Conservation (phyloP, 257 asterid genomes). For the Solanum appendiculatum region DNA sequence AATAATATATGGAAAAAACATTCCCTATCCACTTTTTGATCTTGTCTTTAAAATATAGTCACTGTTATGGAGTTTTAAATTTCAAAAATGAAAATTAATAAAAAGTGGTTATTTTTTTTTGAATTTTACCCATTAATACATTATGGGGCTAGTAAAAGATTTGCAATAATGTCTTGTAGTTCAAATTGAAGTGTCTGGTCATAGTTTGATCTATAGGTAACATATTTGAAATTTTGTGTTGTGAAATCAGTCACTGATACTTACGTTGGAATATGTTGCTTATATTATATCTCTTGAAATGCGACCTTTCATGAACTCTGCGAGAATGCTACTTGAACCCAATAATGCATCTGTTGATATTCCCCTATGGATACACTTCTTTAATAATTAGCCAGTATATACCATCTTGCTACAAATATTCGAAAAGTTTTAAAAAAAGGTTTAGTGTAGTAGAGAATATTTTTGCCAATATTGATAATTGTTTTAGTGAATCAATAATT, state of each 20-base stretch:
- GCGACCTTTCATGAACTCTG: not conserved
- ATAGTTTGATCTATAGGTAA: not conserved
- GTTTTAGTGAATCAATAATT: not conserved
- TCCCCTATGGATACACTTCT: not conserved
- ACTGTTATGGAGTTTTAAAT: not conserved
- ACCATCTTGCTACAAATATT: not conserved
- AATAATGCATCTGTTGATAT: not conserved
- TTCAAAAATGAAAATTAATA: not conserved
- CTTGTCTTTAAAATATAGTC: not conserved
- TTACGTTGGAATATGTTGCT: accelerated
- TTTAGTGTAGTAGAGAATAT: not conserved
- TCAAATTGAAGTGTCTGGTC: not conserved
- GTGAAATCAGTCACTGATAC: not conserved
- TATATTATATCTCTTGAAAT: not conserved
- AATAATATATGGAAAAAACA: not conserved
- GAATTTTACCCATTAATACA: not conserved
- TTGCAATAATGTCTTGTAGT: not conserved
- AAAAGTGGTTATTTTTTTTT: not conserved
- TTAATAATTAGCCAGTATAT: not conserved
- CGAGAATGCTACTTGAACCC: not conserved
- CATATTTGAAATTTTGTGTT: not conserved
- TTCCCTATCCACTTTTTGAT: not conserved
- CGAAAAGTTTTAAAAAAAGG: not conserved
- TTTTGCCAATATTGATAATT: not conserved
- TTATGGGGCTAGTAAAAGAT: not conserved